Evolutionary conservation across 768 basidiomycete species (phyloP), one percentile per base, ranked within the genome.

Genomic region (Collybia nuda): DNA sequence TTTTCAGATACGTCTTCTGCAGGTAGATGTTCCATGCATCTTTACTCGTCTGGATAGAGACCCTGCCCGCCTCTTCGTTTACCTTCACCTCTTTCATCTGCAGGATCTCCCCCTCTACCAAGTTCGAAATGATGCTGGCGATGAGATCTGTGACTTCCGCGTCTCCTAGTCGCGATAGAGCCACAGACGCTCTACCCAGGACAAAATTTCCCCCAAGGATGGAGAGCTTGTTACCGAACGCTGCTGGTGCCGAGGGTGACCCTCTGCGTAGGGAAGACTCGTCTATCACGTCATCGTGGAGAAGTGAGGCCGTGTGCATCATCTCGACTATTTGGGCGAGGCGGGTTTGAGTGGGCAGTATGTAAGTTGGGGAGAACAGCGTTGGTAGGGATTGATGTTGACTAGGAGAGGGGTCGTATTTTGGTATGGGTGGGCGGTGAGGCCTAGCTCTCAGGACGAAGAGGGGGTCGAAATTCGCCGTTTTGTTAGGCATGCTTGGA

Each of bases 201-300:
- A 97, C 74, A 70, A 97, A 98, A 66, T 95, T 93, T 6, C 95
- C 94, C 0, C 86, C 91, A 2, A 97, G 79, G 51, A 97, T 83
- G 14, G 92, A 80, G 5, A 93, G 77, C 63, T 95, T 96, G 73
- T 90, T 93, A 9, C 90, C 90, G 62, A 93, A 96, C 1, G 83
- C 79, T 17, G 81, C 76, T 0, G 93, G 95, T 0, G 91, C 91
- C 18, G 88, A 90, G 1, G 90, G 80, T 0, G 78, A 79, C 1
- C 86, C 85, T 0, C 95, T 78, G 5, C 94, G 85, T 5, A 92
- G 79, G 6, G 85, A 74, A 0, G 93, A 90, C 56, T 72, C 74
- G 75, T 97, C 95, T 52, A 96, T 88, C 38, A 97, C 95, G 62
- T 98, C 94, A 77, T 97, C 95, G 61, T 98, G 94, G 6, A 98